These are phyloP conservation scores for Mucor sp. DNA, from an alignment of 371 early-diverging fungal genomes.

Conservation along the genomic window DNA sequence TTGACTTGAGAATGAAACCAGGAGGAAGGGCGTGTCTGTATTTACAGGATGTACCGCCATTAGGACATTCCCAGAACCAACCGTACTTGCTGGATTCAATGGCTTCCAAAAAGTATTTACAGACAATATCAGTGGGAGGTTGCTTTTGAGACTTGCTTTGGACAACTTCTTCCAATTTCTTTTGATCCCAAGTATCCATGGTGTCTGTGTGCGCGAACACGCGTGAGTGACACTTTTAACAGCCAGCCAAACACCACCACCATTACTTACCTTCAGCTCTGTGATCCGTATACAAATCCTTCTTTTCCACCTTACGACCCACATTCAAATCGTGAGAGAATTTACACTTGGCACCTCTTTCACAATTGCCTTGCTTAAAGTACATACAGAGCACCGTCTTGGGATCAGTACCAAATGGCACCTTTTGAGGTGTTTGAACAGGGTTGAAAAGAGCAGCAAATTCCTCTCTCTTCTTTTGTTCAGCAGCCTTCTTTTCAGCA, in stretches of 20 bases:
- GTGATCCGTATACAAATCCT: conserved; percentile 90
- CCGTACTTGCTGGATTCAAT: conserved; percentile 96
- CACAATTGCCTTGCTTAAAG: conserved; percentile 93
- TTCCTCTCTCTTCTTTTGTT: conserved; percentile 50
- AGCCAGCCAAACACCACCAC: neutral
- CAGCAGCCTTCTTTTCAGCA: conserved; percentile 47
- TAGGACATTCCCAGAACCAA: conserved; percentile 99
- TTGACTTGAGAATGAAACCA: conserved; percentile 94
- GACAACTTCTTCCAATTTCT: conserved; percentile 89
- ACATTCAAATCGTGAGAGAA: conserved; percentile 96
- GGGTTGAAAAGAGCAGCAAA: conserved; percentile 91
- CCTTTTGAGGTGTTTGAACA: conserved; percentile 88
- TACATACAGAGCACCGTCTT: conserved; percentile 96
- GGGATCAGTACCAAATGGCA: conserved; percentile 99
- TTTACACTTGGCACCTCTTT: conserved; percentile 96
- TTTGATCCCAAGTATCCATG: conserved; percentile 96
- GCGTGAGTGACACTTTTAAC: neutral
- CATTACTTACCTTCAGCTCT: conserved; percentile 51
- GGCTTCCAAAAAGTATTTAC: conserved; percentile 99
- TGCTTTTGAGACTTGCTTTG: conserved; percentile 83
- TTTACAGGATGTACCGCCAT: conserved; percentile 87
- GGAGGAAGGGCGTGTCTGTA: conserved; percentile 98
- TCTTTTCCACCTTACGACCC: conserved; percentile 89
- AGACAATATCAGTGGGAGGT: conserved; percentile 97
- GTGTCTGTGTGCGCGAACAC: conserved; percentile 70